Percentiles rank a stretch among this genome's conserved stretches.
phyloP scores from a whole-genome alignment of 2,329 filamentous ascomycete species.

The Dryadomyces quercivorus region DNA sequence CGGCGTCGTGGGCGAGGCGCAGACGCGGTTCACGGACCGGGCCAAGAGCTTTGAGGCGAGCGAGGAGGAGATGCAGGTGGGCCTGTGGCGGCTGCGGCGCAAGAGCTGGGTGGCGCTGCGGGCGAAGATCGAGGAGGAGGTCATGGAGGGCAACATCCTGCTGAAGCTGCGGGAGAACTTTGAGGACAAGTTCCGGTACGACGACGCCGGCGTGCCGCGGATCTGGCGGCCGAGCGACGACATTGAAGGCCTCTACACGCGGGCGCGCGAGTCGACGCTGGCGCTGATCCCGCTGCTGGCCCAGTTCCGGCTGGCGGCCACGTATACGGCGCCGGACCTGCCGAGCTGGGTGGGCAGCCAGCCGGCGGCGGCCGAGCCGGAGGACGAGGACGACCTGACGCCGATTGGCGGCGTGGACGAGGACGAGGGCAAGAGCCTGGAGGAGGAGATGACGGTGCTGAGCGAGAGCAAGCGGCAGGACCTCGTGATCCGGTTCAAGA shows the following conservation, averaged over 20 bases:
- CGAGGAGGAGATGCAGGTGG: conserved; percentile 80
- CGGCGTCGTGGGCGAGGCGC: conserved; percentile 71
- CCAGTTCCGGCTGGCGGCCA: conserved; percentile 66
- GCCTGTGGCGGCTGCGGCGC: conserved; percentile 80
- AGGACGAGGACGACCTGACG: conserved; percentile 79
- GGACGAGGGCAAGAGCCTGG: conserved; percentile 84
- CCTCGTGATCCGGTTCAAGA: conserved; percentile 90
- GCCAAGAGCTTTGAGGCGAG: conserved; percentile 91
- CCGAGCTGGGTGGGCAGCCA: conserved; percentile 71
- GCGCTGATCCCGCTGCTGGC: conserved; percentile 82
- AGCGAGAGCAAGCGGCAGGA: conserved; percentile 84
- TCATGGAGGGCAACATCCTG: conserved; percentile 93
- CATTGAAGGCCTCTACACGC: conserved; percentile 91
- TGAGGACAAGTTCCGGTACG: conserved; percentile 98
- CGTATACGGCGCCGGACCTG: conserved; percentile 67
- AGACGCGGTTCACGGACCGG: conserved; percentile 72
- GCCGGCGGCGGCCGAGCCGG: conserved; percentile 59
- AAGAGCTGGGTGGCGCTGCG: conserved; percentile 91
- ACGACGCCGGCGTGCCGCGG: conserved; percentile 83
- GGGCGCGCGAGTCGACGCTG: conserved; percentile 82
- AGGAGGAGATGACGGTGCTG: conserved; percentile 94
- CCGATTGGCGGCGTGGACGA: conserved; percentile 93
- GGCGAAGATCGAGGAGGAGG: conserved; percentile 89
- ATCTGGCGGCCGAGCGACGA: conserved; percentile 97
- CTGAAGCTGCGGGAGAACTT: conserved; percentile 97